phyloP scores from a whole-genome alignment of 176 grass and related monocot genomes.

The Saccharum spontaneum region DNA sequence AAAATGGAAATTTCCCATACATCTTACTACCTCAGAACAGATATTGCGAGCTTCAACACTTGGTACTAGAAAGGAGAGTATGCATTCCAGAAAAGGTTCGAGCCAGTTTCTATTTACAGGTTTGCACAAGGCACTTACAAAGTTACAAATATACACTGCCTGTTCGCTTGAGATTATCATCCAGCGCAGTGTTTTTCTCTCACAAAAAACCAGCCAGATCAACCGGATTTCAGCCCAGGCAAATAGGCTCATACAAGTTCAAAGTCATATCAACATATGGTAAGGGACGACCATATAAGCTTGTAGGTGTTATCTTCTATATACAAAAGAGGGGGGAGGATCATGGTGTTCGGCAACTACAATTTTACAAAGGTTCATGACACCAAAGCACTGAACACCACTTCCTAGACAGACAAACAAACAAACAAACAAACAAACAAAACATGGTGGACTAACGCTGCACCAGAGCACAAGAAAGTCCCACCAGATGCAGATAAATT shows the following conservation, averaged over 20 bases:
- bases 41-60: not conserved
- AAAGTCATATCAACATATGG: conserved; percentile 7
- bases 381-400: not conserved
- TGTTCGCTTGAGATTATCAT: too few species aligned
- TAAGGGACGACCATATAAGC: not conserved
- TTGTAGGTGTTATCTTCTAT: not conserved
- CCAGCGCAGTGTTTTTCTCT: too few species aligned
- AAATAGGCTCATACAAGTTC: not conserved
- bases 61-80: not conserved
- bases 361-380: conserved; percentile 17
- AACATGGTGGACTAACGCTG: conserved; percentile 13
- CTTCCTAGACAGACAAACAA: conserved; percentile 15
- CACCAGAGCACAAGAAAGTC: not conserved
- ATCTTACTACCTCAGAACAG: not conserved
- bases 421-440: conserved; percentile 27
- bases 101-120: not conserved
- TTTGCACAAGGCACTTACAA: not conserved
- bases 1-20: not conserved
- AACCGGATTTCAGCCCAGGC: too few species aligned
- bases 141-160: not conserved
- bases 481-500: conserved; percentile 15
- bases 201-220: too few species aligned
- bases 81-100: not conserved
- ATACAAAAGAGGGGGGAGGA: conserved; percentile 22
- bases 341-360: conserved; percentile 7